Evolutionary conservation across 148 eudicot genomes (phyloP).

Genomic region (Fallopia convolvulus): DNA sequence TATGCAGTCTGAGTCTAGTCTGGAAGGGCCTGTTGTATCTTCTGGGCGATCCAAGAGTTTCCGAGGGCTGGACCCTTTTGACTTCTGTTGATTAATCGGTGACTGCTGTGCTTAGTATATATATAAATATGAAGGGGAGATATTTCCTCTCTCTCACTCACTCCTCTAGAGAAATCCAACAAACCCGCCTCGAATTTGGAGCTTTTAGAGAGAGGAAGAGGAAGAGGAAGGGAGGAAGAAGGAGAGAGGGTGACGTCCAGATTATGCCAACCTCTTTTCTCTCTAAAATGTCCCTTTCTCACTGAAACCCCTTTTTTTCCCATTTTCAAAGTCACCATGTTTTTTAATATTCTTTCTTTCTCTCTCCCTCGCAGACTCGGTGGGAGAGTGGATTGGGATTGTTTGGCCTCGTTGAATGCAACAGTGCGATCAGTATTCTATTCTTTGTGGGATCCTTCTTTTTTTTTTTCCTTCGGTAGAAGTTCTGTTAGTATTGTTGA

Average conservation of each 20-base stretch:
- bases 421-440: not conserved
- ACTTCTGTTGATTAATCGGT: constrained; percentile 2
- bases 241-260: constrained; percentile 13
- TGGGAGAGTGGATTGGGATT: not conserved
- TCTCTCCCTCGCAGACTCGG: not conserved
- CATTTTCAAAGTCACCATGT: constrained; percentile 18
- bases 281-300: constrained; percentile 33
- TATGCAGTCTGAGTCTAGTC: no score
- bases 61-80: not conserved
- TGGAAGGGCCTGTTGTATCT: not conserved
- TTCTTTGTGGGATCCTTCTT: not conserved
- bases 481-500: no score
- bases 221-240: not conserved
- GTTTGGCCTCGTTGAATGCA: not conserved
- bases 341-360: not conserved
- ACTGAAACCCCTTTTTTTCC: not conserved
- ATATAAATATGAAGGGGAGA: not conserved
- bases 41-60: not conserved
- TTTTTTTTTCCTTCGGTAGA: no score
- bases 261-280: constrained; percentile 29
- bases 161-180: not conserved
- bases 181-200: constrained; percentile 17
- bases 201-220: not conserved
- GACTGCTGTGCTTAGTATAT: not conserved
- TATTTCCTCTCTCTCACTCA: not conserved